Base-by-base conservation (phyloP, 2,329 filamentous ascomycete species). In the Alternaria conjuncta region DNA sequence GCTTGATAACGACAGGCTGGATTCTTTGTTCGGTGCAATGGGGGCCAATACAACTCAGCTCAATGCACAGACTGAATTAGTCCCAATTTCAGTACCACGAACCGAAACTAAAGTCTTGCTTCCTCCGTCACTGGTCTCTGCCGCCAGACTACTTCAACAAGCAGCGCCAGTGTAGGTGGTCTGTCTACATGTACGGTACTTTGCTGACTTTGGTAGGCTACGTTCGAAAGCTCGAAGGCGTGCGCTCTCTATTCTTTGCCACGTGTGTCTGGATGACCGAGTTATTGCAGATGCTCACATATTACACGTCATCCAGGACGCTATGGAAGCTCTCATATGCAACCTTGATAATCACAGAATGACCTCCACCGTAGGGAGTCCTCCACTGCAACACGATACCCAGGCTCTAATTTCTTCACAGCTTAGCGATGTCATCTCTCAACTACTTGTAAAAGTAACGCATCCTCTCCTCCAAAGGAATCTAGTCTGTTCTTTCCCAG, bases 401-500 rank as follows among this genome's bases (percentile, higher is more conserved):
- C 47, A 71, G 71, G 32, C 63, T 69, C 71, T 75, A 68, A 75
- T 71, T 13, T 47, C 26, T 18, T 61, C 51, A 50, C 66, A 79
- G 71, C 69, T 80, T 41, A 65, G 68, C 51, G 60, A 74, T 49
- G 25, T 76, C 30, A 60, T 76, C 18, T 64, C 73, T 13, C 57
- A 57, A 43, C 53, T 80, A n/a, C 68, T 77, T 32, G 49, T 55
- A 8, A 81, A 68, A 54, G 66, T 89, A 61, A 80, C 76, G 26
- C 83, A 85, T 66, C 78, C 84, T 3, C 72, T 82, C 11, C 80
- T 92, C 3, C 86, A 88, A 57, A 83, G 85, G 58, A 86, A 87
- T 47, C 81, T 89, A 5, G 81, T 93, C 11, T 79, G 84, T 18
- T 84, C 85, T 46, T 83, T 95, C 15, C 88, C 91, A 0, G 80